A percentile compares a stretch with the other conserved stretches of the same genome.
Conservation (phyloP, 768 basidiomycete species). For the Agrocybe praecox region DNA sequence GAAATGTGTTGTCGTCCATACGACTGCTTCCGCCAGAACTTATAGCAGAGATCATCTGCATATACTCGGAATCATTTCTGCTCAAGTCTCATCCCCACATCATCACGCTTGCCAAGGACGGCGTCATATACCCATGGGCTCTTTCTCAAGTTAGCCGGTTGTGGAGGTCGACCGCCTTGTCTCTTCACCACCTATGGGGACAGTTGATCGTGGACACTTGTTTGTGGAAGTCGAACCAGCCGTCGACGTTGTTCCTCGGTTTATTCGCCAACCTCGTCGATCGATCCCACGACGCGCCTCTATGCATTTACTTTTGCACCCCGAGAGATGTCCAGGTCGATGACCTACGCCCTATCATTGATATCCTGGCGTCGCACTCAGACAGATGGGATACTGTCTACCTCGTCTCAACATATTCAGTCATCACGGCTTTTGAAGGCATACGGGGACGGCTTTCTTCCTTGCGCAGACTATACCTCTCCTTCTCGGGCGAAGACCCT, state of each 20-base stretch:
- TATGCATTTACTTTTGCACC: conserved; percentile 9
- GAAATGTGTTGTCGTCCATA: conserved; percentile 5
- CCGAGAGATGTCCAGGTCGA: not conserved
- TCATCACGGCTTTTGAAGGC: conserved; percentile 9
- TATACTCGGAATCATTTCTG: conserved; percentile 5
- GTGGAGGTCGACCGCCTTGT: conserved; percentile 9
- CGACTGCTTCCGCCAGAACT: conserved; percentile 10
- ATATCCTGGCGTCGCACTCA: conserved; percentile 6
- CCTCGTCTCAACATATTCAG: conserved; percentile 4
- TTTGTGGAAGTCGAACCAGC: conserved; percentile 1
- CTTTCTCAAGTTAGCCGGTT: conserved; percentile 12
- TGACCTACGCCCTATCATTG: conserved; percentile 9
- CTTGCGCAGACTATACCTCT: conserved; percentile 2
- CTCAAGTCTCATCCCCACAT: conserved; percentile 1
- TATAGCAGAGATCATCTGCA: conserved; percentile 5
- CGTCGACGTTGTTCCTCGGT: conserved; percentile 6
- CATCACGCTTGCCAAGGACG: not conserved
- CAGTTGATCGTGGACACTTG: conserved; percentile 12
- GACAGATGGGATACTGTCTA: conserved; percentile 12
- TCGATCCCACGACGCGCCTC: conserved; percentile 9
- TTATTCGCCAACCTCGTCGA: conserved; percentile 3
- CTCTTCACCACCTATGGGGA: conserved; percentile 14
- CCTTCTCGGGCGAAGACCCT: not conserved
- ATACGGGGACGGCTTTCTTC: conserved; percentile 4
- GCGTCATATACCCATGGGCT: conserved; percentile 4